These are phyloP conservation scores for Elsinoe arachidis DNA, from an alignment of 2,329 filamentous ascomycete genomes.

Conservation along the genomic window DNA sequence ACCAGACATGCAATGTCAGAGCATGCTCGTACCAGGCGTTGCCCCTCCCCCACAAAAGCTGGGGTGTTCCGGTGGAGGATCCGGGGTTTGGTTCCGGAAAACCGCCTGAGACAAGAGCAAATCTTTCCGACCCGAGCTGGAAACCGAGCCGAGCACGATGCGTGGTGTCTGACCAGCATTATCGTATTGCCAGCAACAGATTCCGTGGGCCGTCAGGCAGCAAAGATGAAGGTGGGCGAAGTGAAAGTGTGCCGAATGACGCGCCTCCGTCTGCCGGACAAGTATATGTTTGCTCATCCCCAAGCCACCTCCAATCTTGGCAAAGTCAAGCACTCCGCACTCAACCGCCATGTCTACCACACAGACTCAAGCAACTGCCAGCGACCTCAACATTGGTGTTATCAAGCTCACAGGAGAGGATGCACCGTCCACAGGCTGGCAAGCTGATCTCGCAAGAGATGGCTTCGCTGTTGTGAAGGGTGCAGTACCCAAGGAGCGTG, in stretches of 20 bases:
- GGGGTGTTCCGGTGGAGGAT: neutral
- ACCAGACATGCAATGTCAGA: neutral
- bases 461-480: conserved; percentile 37
- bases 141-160: neutral
- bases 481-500: conserved; percentile 33
- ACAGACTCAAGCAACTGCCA: neutral
- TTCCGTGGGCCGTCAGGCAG: neutral
- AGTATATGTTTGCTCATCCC: neutral
- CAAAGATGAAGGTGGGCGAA: neutral
- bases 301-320: neutral
- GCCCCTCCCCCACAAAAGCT: neutral
- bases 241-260: neutral
- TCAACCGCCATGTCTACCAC: neutral
- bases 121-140: neutral
- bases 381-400: neutral
- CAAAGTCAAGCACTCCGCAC: neutral
- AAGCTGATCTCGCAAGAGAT: conserved; percentile 25
- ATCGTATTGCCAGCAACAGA: neutral
- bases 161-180: neutral
- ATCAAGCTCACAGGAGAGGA: conserved; percentile 1
- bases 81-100: neutral
- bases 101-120: neutral
- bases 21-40: neutral
- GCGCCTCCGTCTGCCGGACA: neutral
- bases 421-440: neutral